phyloP scores from a whole-genome alignment of 1,284 basidiomycete species.

The Phylloporus sp. region DNA sequence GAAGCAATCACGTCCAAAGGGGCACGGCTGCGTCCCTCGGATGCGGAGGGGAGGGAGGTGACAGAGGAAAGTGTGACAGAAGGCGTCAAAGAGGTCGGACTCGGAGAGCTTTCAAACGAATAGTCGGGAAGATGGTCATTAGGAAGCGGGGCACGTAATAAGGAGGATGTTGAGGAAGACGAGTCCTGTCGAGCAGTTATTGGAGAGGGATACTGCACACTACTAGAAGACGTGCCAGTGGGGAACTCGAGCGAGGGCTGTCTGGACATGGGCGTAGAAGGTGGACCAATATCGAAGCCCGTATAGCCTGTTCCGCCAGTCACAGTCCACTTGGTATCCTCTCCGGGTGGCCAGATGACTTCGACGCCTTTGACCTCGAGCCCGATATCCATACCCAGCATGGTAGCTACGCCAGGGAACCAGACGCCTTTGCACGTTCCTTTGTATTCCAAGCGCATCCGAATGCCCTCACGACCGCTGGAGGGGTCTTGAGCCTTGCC shows the following conservation, averaged over 20 bases:
- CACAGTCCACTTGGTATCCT: conserved; percentile 59
- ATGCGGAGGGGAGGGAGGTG: conserved; percentile 51
- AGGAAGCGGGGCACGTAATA: conserved; percentile 74
- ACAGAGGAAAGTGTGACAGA: conserved; percentile 58
- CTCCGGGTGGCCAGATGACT: conserved; percentile 61
- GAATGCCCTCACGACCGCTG: conserved; percentile 56
- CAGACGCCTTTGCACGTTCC: conserved; percentile 74
- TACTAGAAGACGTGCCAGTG: conserved; percentile 22
- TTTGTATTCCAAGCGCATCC: conserved; percentile 71
- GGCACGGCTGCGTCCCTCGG: conserved; percentile 39
- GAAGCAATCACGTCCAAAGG: conserved; percentile 28
- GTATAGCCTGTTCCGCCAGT: conserved; percentile 68
- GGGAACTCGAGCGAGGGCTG: conserved; percentile 56
- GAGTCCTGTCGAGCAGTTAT: conserved; percentile 44
- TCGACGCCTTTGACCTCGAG: conserved; percentile 70
- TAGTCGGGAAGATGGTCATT: conserved; percentile 64
- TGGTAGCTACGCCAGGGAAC: conserved; percentile 80
- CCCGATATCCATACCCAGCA: conserved; percentile 76
- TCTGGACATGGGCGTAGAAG: conserved; percentile 41
- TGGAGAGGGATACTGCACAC: conserved; percentile 30
- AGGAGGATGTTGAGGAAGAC: conserved; percentile 56
- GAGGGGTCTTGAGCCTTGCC: conserved; percentile 49
- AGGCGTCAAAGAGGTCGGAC: conserved; percentile 51
- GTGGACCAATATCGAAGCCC: conserved; percentile 59
- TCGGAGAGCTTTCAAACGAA: conserved; percentile 69